Conservation (phyloP, 768 basidiomycete species). For the Rhizopogon sp. region DNA sequence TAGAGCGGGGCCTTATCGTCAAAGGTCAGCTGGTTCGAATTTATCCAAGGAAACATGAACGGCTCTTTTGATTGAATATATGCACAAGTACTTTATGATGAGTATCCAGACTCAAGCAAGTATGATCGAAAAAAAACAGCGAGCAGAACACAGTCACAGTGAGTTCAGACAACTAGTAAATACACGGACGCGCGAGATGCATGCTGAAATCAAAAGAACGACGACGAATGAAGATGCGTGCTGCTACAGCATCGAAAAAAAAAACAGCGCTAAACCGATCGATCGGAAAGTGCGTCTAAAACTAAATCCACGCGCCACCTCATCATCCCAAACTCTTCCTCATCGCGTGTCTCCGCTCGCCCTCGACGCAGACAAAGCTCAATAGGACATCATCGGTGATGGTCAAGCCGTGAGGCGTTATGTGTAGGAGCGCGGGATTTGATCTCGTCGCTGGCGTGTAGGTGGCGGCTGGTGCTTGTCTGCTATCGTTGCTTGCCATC, state of each 20-base stretch:
- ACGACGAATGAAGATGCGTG: neutral
- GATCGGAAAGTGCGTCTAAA: neutral
- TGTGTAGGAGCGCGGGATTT: conserved; percentile 26
- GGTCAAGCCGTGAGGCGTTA: conserved; percentile 28
- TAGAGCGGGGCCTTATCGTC: too few relatives aligned
- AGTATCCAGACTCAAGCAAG: too few relatives aligned
- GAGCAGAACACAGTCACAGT: too few relatives aligned
- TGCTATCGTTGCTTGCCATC: conserved; percentile 30
- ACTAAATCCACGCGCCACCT: neutral
- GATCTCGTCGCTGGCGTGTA: conserved; percentile 18
- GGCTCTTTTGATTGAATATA: too few relatives aligned
- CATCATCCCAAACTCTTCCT: conserved; percentile 12
- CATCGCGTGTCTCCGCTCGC: conserved; percentile 25
- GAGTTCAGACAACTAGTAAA: too few relatives aligned
- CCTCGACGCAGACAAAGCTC: conserved; percentile 28
- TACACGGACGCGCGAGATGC: too few relatives aligned
- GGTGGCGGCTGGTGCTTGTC: conserved; percentile 26
- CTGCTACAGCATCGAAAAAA: neutral
- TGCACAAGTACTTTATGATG: too few relatives aligned
- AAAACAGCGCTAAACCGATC: too few relatives aligned
- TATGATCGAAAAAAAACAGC: too few relatives aligned
- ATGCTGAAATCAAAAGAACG: too few relatives aligned
- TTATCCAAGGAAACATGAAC: too few relatives aligned
- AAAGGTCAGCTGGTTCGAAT: too few relatives aligned
- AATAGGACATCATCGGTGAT: conserved; percentile 28